Conservation (phyloP, 257 asterid genomes). For the Jacaranda copaia region DNA sequence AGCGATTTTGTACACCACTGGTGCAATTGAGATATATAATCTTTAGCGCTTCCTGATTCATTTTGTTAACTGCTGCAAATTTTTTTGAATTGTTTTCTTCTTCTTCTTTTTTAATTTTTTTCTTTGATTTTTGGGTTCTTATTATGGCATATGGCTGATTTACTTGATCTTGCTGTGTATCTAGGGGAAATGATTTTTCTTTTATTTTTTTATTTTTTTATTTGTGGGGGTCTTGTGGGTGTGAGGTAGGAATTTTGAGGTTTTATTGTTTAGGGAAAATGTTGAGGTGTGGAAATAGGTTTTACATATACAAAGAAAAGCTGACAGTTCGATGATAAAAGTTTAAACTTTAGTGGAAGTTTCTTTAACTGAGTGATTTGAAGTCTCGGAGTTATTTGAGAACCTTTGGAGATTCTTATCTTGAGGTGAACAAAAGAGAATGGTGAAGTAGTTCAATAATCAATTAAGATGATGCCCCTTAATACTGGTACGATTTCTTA, state of each 20-base stretch:
- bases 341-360: constrained; percentile 13
- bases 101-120: too few species aligned
- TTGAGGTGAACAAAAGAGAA: constrained; percentile 1
- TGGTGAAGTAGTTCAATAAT: not conserved
- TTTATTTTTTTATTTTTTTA: not conserved
- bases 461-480: not conserved
- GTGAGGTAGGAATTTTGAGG: not conserved
- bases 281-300: constrained; percentile 7
- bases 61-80: constrained; percentile 13
- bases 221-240: constrained; percentile 5
- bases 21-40: constrained; percentile 70
- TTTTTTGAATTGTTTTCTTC: not conserved
- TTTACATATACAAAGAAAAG: not conserved
- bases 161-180: constrained; percentile 24
- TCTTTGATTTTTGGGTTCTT: too few species aligned
- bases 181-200: not conserved
- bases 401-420: not conserved
- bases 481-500: not conserved
- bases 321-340: not conserved
- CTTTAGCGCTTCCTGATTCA: not conserved
- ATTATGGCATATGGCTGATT: not conserved
- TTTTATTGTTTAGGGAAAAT: not conserved
- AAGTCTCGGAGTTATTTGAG: constrained; percentile 12
- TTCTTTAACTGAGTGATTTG: too few species aligned
- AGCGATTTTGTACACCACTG: constrained; percentile 47